Conservation (phyloP, 768 basidiomycete genomes). For the Punctularia strigosozonata region DNA sequence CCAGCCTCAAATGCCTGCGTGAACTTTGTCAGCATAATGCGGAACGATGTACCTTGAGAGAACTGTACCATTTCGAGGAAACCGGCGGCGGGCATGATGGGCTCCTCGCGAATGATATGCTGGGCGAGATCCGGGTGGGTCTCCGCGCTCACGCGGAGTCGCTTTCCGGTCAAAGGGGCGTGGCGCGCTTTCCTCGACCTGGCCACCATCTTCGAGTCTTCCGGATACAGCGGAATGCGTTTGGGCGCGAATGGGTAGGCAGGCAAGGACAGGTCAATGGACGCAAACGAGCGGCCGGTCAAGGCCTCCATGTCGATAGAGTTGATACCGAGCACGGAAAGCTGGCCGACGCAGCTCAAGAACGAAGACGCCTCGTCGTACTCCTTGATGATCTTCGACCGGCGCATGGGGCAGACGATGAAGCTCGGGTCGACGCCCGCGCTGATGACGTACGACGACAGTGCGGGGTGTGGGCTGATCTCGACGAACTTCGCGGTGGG, state of each 20-base stretch:
- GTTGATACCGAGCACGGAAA: background rate
- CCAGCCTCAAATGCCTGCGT: background rate
- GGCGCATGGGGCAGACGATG: background rate
- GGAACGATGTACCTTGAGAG: background rate
- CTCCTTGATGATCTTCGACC: background rate
- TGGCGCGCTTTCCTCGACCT: background rate
- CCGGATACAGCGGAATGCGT: background rate
- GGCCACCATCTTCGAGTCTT: background rate
- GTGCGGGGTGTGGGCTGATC: conserved; percentile 6
- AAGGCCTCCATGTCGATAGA: background rate
- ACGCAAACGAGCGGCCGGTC: background rate
- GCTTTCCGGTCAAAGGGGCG: background rate
- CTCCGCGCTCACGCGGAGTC: background rate
- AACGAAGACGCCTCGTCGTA: background rate
- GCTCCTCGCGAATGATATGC: conserved; percentile 4
- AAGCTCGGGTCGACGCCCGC: background rate
- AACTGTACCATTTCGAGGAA: conserved; percentile 5
- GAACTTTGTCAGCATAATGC: background rate
- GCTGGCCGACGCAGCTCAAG: background rate
- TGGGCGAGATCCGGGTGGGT: conserved; percentile 6
- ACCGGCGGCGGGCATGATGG: conserved; percentile 6
- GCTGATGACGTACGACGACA: conserved; percentile 1
- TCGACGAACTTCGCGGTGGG: conserved; percentile 5
- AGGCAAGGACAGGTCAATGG: too few relatives aligned
- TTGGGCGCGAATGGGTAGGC: background rate